Evolutionary conservation across 306 rosid genomes (phyloP).

Genomic region (Quercus wislizeni): DNA sequence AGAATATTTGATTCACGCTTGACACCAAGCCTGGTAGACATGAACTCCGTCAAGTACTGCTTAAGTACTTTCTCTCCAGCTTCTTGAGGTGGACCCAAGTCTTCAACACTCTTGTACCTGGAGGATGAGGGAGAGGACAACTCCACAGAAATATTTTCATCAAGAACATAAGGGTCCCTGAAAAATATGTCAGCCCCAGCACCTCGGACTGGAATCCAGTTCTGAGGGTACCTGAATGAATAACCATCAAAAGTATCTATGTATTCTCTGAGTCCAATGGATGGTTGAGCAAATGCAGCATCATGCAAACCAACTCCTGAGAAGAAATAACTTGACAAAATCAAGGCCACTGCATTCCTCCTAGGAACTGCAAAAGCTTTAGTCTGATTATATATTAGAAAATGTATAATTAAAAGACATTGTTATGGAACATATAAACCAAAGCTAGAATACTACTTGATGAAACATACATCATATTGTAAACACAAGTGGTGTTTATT

Average conservation of each 20-base stretch:
- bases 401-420: slow-evolving; percentile 16
- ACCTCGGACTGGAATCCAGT: slow-evolving; percentile 91
- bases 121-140: slow-evolving; percentile 94
- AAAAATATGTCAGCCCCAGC: slow-evolving; percentile 95
- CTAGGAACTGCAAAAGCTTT: slow-evolving; percentile 91
- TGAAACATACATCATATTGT: neutral
- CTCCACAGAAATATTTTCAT: slow-evolving; percentile 78
- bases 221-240: slow-evolving; percentile 71
- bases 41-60: slow-evolving; percentile 88
- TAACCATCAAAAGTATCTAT: slow-evolving; percentile 88
- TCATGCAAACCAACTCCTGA: slow-evolving; percentile 27
- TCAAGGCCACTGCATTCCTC: slow-evolving; percentile 74
- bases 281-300: slow-evolving; percentile 45
- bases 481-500: neutral
- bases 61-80: slow-evolving; percentile 78
- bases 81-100: slow-evolving; percentile 75
- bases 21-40: slow-evolving; percentile 89
- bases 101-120: slow-evolving; percentile 71
- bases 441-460: neutral
- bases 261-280: slow-evolving; percentile 60
- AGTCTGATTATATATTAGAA: slow-evolving; percentile 81
- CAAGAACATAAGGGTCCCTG: slow-evolving; percentile 93
- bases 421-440: neutral
- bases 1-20: slow-evolving; percentile 78
- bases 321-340: slow-evolving; percentile 58